Evolutionary conservation across 2,329 filamentous ascomycete species (phyloP).

Genomic region (Cyphellophora europaea): DNA sequence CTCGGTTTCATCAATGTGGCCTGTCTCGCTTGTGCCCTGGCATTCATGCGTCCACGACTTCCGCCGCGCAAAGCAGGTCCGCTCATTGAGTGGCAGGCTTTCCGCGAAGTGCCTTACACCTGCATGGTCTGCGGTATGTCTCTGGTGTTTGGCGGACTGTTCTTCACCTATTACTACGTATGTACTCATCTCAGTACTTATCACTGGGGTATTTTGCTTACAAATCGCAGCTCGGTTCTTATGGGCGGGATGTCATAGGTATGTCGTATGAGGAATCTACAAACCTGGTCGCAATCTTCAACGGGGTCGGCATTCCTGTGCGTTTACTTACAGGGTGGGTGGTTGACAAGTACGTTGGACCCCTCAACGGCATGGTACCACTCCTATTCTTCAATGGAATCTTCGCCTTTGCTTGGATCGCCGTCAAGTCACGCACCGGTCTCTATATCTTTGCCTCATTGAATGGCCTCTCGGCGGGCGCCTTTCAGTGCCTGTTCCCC

Average conservation of each 20-base stretch:
- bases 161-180: conserved; percentile 14
- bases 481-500: conserved; percentile 58
- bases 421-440: conserved; percentile 38
- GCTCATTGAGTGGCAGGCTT: conserved; percentile 41
- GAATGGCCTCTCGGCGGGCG: conserved; percentile 57
- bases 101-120: conserved; percentile 40
- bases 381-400: conserved; percentile 32
- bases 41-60: conserved; percentile 41
- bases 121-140: conserved; percentile 21
- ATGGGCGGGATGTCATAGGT: conserved; percentile 26
- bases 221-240: conserved; percentile 6
- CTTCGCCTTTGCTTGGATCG: conserved; percentile 49
- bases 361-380: conserved; percentile 53
- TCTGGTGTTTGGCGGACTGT: conserved; percentile 13
- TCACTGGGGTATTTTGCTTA: not conserved
- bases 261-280: conserved; percentile 39
- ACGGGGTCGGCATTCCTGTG: conserved; percentile 47
- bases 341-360: conserved; percentile 45
- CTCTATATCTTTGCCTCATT: conserved; percentile 55
- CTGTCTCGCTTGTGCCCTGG: conserved; percentile 24
- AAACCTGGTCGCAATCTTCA: conserved; percentile 49
- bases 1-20: conserved; percentile 52
- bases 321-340: conserved; percentile 51
- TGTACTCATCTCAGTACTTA: not conserved
- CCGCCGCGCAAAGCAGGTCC: conserved; percentile 41